These are phyloP conservation scores for Globisporangium nagaii DNA, from an alignment of 352 stramenopile species.

Conservation along the genomic window DNA sequence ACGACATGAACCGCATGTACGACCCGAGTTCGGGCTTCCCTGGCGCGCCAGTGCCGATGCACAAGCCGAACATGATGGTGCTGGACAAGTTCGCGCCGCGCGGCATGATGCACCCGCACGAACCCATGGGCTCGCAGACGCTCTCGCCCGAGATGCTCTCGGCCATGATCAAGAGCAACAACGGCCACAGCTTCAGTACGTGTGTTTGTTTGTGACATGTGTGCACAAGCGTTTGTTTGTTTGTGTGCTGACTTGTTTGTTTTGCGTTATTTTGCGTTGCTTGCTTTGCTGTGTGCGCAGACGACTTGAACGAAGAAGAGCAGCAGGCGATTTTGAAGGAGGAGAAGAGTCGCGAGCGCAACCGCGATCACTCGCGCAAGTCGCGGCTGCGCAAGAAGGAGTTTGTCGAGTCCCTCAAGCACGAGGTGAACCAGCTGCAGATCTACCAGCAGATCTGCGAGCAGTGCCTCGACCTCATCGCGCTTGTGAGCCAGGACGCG, in stretches of 20 bases:
- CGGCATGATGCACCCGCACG: constrained; percentile 26
- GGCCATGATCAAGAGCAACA: constrained; percentile 81
- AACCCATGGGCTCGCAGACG: constrained; percentile 62
- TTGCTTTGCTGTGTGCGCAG: constrained; percentile 14
- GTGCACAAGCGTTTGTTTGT: background rate
- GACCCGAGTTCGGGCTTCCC: constrained; percentile 51
- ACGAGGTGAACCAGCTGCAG: constrained; percentile 75
- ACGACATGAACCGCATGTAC: constrained; percentile 67
- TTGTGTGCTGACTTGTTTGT: background rate
- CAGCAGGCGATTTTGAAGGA: constrained; percentile 76
- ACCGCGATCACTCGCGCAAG: constrained; percentile 94
- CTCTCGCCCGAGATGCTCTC: constrained; percentile 76
- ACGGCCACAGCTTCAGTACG: constrained; percentile 42
- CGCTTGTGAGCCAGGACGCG: constrained; percentile 58
- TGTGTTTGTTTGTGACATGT: constrained; percentile 7
- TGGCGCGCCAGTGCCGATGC: constrained; percentile 32
- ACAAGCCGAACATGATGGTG: constrained; percentile 23
- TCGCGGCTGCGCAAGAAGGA: constrained; percentile 93
- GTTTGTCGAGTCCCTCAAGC: constrained; percentile 92
- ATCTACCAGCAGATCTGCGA: constrained; percentile 86
- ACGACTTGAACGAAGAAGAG: constrained; percentile 79
- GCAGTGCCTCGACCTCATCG: constrained; percentile 74
- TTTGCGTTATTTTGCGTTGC: background rate
- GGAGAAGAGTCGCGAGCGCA: constrained; percentile 87
- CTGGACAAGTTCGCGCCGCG: constrained; percentile 12